These are phyloP conservation scores for Hymenochaete sp. DNA, from an alignment of 1,284 basidiomycete genomes.

Conservation along the genomic window DNA sequence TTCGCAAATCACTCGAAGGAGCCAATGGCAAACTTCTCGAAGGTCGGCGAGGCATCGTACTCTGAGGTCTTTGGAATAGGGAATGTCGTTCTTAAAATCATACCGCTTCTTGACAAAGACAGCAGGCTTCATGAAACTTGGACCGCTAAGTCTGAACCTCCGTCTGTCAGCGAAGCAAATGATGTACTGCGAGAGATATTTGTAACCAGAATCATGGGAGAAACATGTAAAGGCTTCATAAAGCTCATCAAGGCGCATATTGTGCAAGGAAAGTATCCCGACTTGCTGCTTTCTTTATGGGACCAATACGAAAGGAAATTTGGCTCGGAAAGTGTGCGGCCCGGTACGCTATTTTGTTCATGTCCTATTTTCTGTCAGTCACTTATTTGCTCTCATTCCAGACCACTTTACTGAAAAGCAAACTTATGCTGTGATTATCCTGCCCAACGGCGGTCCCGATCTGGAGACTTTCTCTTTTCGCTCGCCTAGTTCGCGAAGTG, in stretches of 20 bases:
- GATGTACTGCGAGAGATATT: slow-evolving; percentile 86
- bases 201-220: slow-evolving; percentile 73
- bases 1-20: slow-evolving; percentile 21
- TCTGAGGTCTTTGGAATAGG: slow-evolving; percentile 94
- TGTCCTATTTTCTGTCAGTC: not conserved
- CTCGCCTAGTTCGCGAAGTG: slow-evolving; percentile 30
- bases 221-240: slow-evolving; percentile 68
- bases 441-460: slow-evolving; percentile 85
- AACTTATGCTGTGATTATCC: slow-evolving; percentile 79
- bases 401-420: slow-evolving; percentile 70
- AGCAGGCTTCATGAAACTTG: slow-evolving; percentile 11
- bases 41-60: slow-evolving; percentile 94
- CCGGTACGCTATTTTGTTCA: slow-evolving; percentile 44
- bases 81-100: slow-evolving; percentile 80
- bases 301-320: slow-evolving; percentile 67
- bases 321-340: slow-evolving; percentile 79
- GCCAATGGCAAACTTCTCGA: slow-evolving; percentile 42
- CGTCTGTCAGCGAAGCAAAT: slow-evolving; percentile 57
- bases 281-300: slow-evolving; percentile 73
- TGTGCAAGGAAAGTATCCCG: slow-evolving; percentile 80
- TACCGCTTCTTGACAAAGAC: slow-evolving; percentile 59
- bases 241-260: slow-evolving; percentile 72
- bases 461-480: slow-evolving; percentile 74
- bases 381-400: not conserved
- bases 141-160: slow-evolving; percentile 38